Percentiles rank a stretch among this genome's conserved stretches.
Conservation (phyloP, 2,329 filamentous ascomycete genomes). For the Parasarocladium wereldwijsianum region DNA sequence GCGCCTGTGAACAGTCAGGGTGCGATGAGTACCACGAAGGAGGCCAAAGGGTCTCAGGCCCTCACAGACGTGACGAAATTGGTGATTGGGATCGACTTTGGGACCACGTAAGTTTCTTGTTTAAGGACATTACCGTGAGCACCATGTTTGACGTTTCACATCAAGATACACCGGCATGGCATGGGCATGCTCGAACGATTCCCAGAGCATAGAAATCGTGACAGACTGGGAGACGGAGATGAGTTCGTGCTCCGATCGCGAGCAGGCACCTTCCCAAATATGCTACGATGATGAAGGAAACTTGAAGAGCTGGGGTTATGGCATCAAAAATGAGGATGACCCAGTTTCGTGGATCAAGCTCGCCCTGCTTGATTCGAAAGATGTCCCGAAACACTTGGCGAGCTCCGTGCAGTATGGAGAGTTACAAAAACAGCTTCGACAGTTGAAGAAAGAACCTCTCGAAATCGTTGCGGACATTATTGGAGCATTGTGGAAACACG, state of each 20-base stretch:
- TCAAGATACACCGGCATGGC: conserved; percentile 24
- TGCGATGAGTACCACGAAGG: too few relatives aligned
- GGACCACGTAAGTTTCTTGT: conserved; percentile 27
- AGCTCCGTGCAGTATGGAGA: conserved; percentile 10
- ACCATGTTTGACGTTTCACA: rapidly evolving
- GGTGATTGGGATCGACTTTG: conserved; percentile 27
- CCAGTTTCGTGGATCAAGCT: conserved; percentile 27
- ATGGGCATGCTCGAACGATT: conserved; percentile 17
- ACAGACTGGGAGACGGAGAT: conserved; percentile 14
- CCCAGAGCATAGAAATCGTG: conserved; percentile 14
- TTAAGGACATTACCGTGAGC: too few relatives aligned
- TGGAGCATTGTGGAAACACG: conserved; percentile 11
- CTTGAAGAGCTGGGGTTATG: conserved; percentile 17
- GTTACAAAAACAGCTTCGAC: conserved; percentile 3
- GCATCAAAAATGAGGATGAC: conserved; percentile 9
- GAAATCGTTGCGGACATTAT: conserved; percentile 13
- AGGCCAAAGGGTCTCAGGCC: too few relatives aligned
- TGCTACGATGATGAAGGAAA: conserved; percentile 1
- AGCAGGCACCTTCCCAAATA: conserved; percentile 18
- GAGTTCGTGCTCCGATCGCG: conserved; percentile 11
- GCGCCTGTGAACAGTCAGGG: too few relatives aligned
- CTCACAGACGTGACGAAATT: conserved; percentile 9
- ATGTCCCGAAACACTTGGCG: conserved; percentile 12
- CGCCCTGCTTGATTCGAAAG: conserved; percentile 16
- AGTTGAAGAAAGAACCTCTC: conserved; percentile 8